Conservation (phyloP, 2,329 filamentous ascomycete genomes). For the Penicillium polonicum region DNA sequence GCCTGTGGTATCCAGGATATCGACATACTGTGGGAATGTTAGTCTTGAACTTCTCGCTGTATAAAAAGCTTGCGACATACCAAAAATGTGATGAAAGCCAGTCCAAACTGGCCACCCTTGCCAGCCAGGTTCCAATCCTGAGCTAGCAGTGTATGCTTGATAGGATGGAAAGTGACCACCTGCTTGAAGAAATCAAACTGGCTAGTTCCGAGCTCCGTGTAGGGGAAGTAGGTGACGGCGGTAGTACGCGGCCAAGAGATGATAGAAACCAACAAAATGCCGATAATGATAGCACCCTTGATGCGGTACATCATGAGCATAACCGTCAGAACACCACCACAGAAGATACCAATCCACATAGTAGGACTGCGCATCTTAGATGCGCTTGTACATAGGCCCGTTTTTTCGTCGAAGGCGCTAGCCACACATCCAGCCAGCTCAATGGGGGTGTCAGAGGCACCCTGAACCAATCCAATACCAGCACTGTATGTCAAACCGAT, state of each 20-base stretch:
- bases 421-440: slow-evolving; percentile 72
- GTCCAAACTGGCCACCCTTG: slow-evolving; percentile 72
- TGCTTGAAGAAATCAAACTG: slow-evolving; percentile 84
- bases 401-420: slow-evolving; percentile 19
- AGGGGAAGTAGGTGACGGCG: slow-evolving; percentile 75
- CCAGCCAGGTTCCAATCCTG: slow-evolving; percentile 70
- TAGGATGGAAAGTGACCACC: slow-evolving; percentile 80
- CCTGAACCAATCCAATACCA: slow-evolving; percentile 76
- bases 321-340: slow-evolving; percentile 75
- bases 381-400: slow-evolving; percentile 59
- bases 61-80: slow-evolving; percentile 8
- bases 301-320: slow-evolving; percentile 81
- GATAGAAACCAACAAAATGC: slow-evolving; percentile 79
- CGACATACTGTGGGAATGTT: slow-evolving; percentile 60
- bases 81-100: slow-evolving; percentile 83
- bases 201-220: slow-evolving; percentile 66
- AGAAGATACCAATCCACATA: slow-evolving; percentile 88
- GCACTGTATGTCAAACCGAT: slow-evolving; percentile 72
- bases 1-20: slow-evolving; percentile 83
- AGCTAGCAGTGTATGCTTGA: slow-evolving; percentile 65
- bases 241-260: slow-evolving; percentile 84
- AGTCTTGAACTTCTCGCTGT: not conserved
- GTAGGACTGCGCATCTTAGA: slow-evolving; percentile 76
- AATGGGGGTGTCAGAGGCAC: slow-evolving; percentile 65
- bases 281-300: slow-evolving; percentile 81